These are phyloP conservation scores for Stropharia rugosoannulata DNA, from an alignment of 768 basidiomycete genomes.

Conservation along the genomic window DNA sequence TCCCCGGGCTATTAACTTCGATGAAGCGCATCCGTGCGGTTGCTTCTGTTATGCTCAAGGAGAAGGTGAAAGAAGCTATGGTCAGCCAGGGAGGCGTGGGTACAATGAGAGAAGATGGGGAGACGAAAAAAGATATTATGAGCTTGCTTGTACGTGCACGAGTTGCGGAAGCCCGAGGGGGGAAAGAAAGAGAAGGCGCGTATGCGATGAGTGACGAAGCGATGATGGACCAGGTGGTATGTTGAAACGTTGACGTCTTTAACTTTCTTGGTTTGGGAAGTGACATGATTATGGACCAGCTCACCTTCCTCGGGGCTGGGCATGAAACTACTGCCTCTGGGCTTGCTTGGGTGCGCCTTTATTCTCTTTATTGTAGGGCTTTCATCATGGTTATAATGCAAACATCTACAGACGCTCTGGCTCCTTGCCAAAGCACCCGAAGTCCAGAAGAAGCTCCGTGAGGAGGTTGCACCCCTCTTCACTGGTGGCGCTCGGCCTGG, in stretches of 20 bases:
- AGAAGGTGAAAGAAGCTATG: slow-evolving; percentile 35
- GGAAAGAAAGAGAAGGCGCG: slow-evolving; percentile 30
- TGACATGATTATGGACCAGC: slow-evolving; percentile 16
- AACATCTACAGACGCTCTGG: slow-evolving; percentile 39
- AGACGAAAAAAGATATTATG: slow-evolving; percentile 52
- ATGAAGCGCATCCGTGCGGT: slow-evolving; percentile 43
- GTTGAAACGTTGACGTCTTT: slow-evolving; percentile 14
- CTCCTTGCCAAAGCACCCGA: slow-evolving; percentile 50
- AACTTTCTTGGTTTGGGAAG: not conserved
- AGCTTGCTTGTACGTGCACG: slow-evolving; percentile 45
- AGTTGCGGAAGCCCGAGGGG: not conserved
- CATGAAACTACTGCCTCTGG: slow-evolving; percentile 48
- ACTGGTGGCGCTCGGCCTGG: slow-evolving; percentile 30
- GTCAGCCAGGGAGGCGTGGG: slow-evolving; percentile 30
- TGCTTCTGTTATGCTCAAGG: slow-evolving; percentile 37
- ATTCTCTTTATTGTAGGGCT: not conserved
- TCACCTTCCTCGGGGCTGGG: slow-evolving; percentile 49
- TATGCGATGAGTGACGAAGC: slow-evolving; percentile 45
- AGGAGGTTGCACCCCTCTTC: slow-evolving; percentile 46
- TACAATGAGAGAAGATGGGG: slow-evolving; percentile 40
- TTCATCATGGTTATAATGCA: too few relatives aligned
- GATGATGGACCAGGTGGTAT: slow-evolving; percentile 53
- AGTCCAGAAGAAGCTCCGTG: slow-evolving; percentile 49
- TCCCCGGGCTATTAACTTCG: slow-evolving; percentile 29
- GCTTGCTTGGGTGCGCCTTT: slow-evolving; percentile 40